Conservation (phyloP, 345 rosid species). For the Hypericum androsaemum region DNA sequence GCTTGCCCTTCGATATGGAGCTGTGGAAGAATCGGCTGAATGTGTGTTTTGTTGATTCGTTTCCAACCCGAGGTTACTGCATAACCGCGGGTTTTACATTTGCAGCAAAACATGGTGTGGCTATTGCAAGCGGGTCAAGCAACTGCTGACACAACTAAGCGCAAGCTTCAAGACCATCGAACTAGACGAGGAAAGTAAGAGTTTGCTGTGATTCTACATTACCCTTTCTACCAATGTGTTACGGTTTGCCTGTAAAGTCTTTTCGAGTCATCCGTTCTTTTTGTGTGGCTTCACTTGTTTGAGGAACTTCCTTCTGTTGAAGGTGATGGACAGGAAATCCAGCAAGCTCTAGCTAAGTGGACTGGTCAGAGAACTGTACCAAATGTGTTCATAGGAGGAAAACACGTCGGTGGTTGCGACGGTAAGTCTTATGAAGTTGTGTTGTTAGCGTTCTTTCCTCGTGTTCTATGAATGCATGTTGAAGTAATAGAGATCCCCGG, state of each 20-base stretch:
- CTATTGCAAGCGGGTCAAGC: slow-evolving; percentile 50
- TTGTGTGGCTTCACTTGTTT: background rate
- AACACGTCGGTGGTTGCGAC: slow-evolving; percentile 62
- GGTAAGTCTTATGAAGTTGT: slow-evolving; percentile 20
- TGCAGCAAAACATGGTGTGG: slow-evolving; percentile 65
- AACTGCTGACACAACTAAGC: slow-evolving; percentile 42
- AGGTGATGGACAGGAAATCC: slow-evolving; percentile 42
- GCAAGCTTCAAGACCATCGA: slow-evolving; percentile 39
- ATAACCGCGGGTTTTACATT: no score
- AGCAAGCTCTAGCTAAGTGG: slow-evolving; percentile 50
- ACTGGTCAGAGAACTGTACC: slow-evolving; percentile 58
- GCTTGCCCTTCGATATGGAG: no score
- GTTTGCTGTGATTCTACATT: background rate
- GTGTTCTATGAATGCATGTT: no score
- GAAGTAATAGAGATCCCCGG: no score
- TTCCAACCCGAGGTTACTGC: no score
- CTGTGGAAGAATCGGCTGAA: no score
- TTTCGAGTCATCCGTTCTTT: background rate
- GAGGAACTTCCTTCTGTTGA: slow-evolving; percentile 1
- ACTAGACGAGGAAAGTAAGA: slow-evolving; percentile 36
- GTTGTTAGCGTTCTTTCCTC: background rate
- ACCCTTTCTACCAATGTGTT: background rate
- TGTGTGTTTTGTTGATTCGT: no score
- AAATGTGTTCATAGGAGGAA: slow-evolving; percentile 55
- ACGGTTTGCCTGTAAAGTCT: no score